phyloP scores from a whole-genome alignment of 306 rosid genomes.

The Corylus americana region DNA sequence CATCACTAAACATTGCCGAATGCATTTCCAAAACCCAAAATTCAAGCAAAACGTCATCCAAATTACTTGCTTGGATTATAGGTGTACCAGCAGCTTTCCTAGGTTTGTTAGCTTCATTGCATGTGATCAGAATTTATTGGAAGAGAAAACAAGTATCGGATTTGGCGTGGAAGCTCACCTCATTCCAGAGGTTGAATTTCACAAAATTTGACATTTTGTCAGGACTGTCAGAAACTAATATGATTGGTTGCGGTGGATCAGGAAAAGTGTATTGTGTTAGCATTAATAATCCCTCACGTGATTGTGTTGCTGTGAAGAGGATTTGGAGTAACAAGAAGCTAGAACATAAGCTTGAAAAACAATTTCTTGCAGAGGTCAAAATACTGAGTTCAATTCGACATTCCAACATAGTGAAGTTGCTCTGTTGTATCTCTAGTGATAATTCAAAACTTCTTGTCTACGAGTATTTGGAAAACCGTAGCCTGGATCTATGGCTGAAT shows the following conservation, averaged over 20 bases:
- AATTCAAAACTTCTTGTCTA: constrained; percentile 73
- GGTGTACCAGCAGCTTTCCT: constrained; percentile 25
- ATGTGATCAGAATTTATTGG: constrained; percentile 22
- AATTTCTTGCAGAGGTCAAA: constrained; percentile 69
- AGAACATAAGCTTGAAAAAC: constrained; percentile 49
- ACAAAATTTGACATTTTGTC: constrained; percentile 51
- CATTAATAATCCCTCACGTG: constrained; percentile 22
- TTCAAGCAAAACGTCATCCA: too few species aligned
- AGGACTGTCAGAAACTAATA: constrained; percentile 36
- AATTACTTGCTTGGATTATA: constrained; percentile 48
- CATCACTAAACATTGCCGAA: too few species aligned
- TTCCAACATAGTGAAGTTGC: constrained; percentile 69
- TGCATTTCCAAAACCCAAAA: too few species aligned
- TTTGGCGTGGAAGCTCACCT: constrained; percentile 59
- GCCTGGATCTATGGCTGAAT: constrained; percentile 76
- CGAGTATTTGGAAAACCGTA: constrained; percentile 63
- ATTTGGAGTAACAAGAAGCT: constrained; percentile 45
- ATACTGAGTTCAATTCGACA: constrained; percentile 72
- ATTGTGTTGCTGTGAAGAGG: constrained; percentile 67
- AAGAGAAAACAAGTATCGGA: constrained; percentile 37
- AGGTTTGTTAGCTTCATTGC: constrained; percentile 11
- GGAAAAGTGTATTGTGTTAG: constrained; percentile 69
- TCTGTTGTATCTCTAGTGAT: constrained; percentile 64
- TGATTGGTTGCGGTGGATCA: constrained; percentile 76
- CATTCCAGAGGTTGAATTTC: constrained; percentile 71